A percentile compares a stretch with the other conserved stretches of the same genome.
Conservation (phyloP, 139 green algal species). For the Deuterostichococcus epilithicus region DNA sequence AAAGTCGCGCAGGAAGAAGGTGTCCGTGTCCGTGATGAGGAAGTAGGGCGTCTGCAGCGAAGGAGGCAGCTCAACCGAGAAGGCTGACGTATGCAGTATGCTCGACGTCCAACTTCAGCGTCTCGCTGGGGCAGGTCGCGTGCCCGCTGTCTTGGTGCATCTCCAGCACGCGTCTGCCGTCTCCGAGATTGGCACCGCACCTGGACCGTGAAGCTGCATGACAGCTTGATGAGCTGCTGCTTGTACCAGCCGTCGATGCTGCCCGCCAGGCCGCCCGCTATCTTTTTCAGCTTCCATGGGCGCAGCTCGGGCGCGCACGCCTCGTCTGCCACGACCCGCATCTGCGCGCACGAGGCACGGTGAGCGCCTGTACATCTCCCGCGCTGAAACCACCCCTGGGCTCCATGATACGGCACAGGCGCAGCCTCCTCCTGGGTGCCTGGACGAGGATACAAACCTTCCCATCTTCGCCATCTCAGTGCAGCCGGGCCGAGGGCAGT, state of each 20-base stretch:
- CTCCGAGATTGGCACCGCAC: neutral
- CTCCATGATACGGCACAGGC: too few relatives aligned
- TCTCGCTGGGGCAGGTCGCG: too few relatives aligned
- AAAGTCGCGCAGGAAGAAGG: neutral
- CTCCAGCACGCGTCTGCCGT: neutral
- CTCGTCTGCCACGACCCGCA: neutral
- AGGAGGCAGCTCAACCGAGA: too few relatives aligned
- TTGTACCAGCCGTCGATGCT: neutral
- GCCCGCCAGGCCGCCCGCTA: neutral
- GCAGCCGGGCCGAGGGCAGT: too few relatives aligned
- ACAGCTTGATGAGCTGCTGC: neutral
- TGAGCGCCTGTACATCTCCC: too few relatives aligned
- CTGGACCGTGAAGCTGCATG: neutral
- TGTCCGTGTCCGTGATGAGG: neutral
- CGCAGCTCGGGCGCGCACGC: neutral
- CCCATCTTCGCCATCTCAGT: too few relatives aligned
- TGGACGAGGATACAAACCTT: too few relatives aligned
- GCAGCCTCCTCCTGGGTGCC: too few relatives aligned
- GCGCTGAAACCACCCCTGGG: too few relatives aligned
- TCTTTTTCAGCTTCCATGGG: neutral
- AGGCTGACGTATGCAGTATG: too few relatives aligned
- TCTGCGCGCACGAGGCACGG: too few relatives aligned
- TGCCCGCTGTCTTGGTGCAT: neutral
- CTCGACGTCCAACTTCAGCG: too few relatives aligned
- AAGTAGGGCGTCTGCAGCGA: slow-evolving; percentile 4